Evolutionary conservation across 345 rosid genomes (phyloP), one percentile per base, ranked within the genome.

Genomic region (Clarkia xantiana): DNA sequence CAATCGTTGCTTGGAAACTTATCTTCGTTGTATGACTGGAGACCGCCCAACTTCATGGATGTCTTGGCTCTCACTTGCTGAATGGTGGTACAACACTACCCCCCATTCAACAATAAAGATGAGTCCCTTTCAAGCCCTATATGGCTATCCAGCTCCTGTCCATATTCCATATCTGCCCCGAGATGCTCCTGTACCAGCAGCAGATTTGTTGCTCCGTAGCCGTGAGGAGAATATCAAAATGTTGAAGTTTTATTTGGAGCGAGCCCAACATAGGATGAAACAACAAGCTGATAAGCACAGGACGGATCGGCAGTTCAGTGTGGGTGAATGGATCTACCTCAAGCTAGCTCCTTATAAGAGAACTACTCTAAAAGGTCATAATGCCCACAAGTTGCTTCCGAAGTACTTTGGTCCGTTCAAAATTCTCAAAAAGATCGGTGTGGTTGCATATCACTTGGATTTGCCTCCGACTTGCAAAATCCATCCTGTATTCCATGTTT

Each of bases 1-100:
- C 7, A 56, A 56, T 6, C 15, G 44, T 2, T 45, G 44, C 13
- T 13, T 54, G 1, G 57, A 54, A 16, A 45, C 44, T 4, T 45
- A 56, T 10, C n/a, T 45, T 6, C 25, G 15, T 0, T 56, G 52
- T 22, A 56, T 56, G 42, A 15, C 44, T 0, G 18, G 25, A 1
- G 60, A 47, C 4, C 9, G 14, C 6, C 52, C 52, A 1, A 2
- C 13, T 1, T 1, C 16, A 0, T 56, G 52, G 60, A 5, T 0
- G 5, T 9, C 36, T 0, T 56, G 52, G 52, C 13, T 56, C 10
- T 18, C 52, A 1, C 18, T n/a, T 2, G 23, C 52, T 2, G 43
- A 56, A 25, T 56, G 51, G 52, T 56, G 52, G 34, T 56, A 29
- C 34, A 56, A 56, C 25, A 6, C 43, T 3, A 23, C 17, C 11